Percentiles rank a stretch among this genome's conserved stretches.
Evolutionary conservation across 23 red algal species (phyloP).

Genomic region (Gracilaria gracilis): DNA sequence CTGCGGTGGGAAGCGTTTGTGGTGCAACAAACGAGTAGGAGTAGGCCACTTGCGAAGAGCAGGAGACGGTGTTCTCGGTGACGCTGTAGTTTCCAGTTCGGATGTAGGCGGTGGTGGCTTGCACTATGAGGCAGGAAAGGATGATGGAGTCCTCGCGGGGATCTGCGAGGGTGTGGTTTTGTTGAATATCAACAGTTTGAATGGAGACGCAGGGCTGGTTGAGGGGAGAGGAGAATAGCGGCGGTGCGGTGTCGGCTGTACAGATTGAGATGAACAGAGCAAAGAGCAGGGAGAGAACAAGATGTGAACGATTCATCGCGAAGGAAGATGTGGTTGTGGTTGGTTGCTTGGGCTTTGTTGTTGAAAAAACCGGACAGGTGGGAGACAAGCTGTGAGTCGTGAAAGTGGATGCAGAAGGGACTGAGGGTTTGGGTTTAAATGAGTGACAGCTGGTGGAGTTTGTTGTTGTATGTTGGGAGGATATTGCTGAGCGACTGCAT

Average conservation of each 20-base stretch:
- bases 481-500: background rate
- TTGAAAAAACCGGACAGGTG: background rate
- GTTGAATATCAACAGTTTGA: conserved; percentile 7
- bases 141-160: conserved; percentile 20
- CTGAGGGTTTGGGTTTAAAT: background rate
- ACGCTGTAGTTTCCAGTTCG: conserved; percentile 29
- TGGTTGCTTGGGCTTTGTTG: background rate
- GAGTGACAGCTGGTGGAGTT: background rate
- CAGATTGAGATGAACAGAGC: background rate
- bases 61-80: conserved; percentile 22
- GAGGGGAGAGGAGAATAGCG: background rate
- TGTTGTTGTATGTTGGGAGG: background rate
- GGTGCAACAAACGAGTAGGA: conserved; percentile 6
- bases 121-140: conserved; percentile 1
- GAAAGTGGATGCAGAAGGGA: background rate
- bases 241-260: background rate
- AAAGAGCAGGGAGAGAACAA: background rate
- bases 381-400: background rate
- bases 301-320: background rate
- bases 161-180: background rate
- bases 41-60: conserved; percentile 14
- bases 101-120: conserved; percentile 17
- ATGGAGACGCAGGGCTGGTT: conserved; percentile 21
- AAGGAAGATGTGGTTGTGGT: background rate
- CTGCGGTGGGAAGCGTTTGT: background rate